Evolutionary conservation across 495 filamentous ascomycete species (phyloP).

Genomic region (Aspergillus biplanus): DNA sequence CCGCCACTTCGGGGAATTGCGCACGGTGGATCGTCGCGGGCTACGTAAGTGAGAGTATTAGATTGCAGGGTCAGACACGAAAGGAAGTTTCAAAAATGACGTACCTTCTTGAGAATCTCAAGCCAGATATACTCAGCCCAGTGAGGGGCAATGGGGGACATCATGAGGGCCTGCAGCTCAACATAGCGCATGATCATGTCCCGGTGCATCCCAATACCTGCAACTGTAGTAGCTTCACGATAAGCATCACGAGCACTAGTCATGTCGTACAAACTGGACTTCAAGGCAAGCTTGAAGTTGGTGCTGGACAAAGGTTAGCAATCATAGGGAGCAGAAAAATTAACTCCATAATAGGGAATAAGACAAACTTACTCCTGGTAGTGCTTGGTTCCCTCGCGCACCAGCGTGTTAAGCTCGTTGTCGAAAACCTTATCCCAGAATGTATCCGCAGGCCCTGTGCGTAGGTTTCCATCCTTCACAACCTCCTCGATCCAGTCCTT

Average conservation of each 20-base stretch:
- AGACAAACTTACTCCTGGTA: conserved; percentile 65
- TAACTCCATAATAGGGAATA: neutral
- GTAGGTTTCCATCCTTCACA: conserved; percentile 69
- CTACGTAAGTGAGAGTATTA: conserved; percentile 32
- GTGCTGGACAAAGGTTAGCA: conserved; percentile 54
- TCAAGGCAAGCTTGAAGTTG: conserved; percentile 89
- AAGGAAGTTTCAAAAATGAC: conserved; percentile 6
- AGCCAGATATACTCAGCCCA: conserved; percentile 94
- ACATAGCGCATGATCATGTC: conserved; percentile 77
- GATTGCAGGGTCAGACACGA: conserved; percentile 10
- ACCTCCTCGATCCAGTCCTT: conserved; percentile 93
- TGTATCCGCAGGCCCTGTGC: conserved; percentile 70
- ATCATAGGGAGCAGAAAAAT: neutral
- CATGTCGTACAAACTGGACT: conserved; percentile 89
- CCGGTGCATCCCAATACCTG: conserved; percentile 81
- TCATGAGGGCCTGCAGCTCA: conserved; percentile 80
- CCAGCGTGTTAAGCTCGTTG: conserved; percentile 89
- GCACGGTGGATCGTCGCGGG: conserved; percentile 75
- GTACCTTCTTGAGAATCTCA: conserved; percentile 78
- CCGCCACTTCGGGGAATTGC: conserved; percentile 72
- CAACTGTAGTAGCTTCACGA: conserved; percentile 74
- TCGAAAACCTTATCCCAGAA: conserved; percentile 91
- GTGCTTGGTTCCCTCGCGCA: conserved; percentile 70
- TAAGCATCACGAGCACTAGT: conserved; percentile 85
- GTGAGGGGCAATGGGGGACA: conserved; percentile 84